Evolutionary conservation across 2,329 filamentous ascomycete species (phyloP).

Genomic region (Stemphylium beticola): DNA sequence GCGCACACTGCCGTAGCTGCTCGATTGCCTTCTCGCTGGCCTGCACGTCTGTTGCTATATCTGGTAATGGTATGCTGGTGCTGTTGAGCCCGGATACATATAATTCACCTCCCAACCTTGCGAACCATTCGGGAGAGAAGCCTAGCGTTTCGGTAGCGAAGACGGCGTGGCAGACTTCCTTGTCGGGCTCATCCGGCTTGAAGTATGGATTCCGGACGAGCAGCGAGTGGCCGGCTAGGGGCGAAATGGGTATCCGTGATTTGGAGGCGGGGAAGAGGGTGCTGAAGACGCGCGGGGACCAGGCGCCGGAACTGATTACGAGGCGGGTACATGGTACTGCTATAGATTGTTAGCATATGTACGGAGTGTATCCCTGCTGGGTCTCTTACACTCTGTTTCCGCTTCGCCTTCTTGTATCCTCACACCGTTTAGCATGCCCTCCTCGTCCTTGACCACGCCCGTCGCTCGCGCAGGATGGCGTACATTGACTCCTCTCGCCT

Average conservation of each 20-base stretch:
- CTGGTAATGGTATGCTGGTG: conserved; percentile 64
- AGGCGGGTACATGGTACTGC: conserved; percentile 68
- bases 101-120: conserved; percentile 69
- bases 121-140: conserved; percentile 75
- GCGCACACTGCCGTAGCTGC: conserved; percentile 58
- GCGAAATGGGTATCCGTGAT: conserved; percentile 62
- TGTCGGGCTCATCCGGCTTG: conserved; percentile 52
- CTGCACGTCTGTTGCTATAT: conserved; percentile 57
- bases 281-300: conserved; percentile 71
- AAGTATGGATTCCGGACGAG: conserved; percentile 67
- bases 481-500: conserved; percentile 67
- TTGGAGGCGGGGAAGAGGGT: conserved; percentile 66
- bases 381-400: conserved; percentile 14
- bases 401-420: conserved; percentile 30
- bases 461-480: conserved; percentile 68
- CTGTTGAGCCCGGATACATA: conserved; percentile 78
- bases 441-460: conserved; percentile 58
- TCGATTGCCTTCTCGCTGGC: conserved; percentile 58
- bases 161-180: conserved; percentile 67
- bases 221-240: conserved; percentile 74
- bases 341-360: conserved; percentile 15
- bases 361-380: background rate
- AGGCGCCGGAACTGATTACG: conserved; percentile 72
- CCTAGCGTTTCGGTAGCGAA: conserved; percentile 66
- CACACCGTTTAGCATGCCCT: conserved; percentile 60